Evolutionary conservation across 202 grass and related monocot species (phyloP).

Genomic region (Carex sylvatica): DNA sequence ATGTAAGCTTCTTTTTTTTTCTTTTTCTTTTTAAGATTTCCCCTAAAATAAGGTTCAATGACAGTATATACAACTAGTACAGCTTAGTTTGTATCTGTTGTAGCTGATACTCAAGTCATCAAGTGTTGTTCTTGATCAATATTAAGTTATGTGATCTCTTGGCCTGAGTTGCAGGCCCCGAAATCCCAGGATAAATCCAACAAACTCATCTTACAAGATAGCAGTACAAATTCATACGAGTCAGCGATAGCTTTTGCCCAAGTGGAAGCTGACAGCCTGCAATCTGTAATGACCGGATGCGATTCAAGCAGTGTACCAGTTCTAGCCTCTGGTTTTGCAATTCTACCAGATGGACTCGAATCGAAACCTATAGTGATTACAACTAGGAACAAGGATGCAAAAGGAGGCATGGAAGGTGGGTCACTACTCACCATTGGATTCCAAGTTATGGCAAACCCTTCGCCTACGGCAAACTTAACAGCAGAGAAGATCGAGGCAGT

Average conservation of each 20-base stretch:
- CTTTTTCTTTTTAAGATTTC: background rate
- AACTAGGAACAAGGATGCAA: constrained; percentile 28
- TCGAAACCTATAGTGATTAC: constrained; percentile 52
- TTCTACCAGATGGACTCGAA: constrained; percentile 57
- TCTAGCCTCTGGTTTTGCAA: constrained; percentile 62
- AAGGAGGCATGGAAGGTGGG: constrained; percentile 29
- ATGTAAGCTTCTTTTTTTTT: constrained; percentile 37
- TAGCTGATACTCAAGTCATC: background rate
- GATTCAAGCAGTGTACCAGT: constrained; percentile 52
- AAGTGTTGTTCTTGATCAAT: background rate
- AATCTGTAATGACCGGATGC: constrained; percentile 52
- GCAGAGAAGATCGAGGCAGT: constrained; percentile 34
- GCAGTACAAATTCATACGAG: constrained; percentile 54
- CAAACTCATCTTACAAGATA: constrained; percentile 68
- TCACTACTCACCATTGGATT: constrained; percentile 59
- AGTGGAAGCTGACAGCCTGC: constrained; percentile 40
- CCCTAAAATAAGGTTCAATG: background rate
- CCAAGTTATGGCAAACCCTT: constrained; percentile 50
- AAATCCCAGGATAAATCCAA: constrained; percentile 27
- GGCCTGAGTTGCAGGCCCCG: constrained; percentile 13
- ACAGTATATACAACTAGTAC: background rate
- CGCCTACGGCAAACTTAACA: constrained; percentile 26
- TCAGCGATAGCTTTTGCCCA: constrained; percentile 46
- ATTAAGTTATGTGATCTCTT: background rate
- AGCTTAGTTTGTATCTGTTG: background rate